Conservation (phyloP, 208 protist species). For the Naegleria lovaniensis region DNA sequence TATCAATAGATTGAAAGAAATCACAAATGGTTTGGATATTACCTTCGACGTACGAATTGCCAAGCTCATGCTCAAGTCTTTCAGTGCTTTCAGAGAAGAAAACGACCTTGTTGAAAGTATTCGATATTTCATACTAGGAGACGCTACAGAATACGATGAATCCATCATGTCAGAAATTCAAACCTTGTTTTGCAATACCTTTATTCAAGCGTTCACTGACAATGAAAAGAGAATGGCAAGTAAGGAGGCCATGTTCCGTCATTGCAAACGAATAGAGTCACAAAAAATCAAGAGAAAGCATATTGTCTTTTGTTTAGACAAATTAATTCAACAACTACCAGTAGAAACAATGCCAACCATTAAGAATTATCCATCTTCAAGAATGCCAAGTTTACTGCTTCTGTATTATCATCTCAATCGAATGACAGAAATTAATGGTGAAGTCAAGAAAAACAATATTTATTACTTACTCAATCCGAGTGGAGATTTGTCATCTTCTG, state of each 20-base stretch:
- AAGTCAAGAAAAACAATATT: not conserved
- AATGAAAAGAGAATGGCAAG: not conserved
- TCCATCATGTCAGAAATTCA: not conserved
- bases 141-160: not conserved
- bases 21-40: not conserved
- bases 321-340: constrained; percentile 37
- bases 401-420: constrained; percentile 13
- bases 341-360: constrained; percentile 41
- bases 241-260: not conserved
- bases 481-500: constrained; percentile 16
- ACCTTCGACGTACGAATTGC: not conserved
- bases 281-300: constrained; percentile 12
- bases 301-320: constrained; percentile 28
- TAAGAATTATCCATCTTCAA: not conserved
- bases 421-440: constrained; percentile 9
- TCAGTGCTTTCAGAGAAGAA: not conserved
- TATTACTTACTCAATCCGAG: not conserved
- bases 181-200: not conserved
- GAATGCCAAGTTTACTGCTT: constrained; percentile 23
- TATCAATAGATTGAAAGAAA: not conserved
- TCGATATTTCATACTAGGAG: not conserved
- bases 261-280: not conserved
- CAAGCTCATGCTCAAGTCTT: not conserved
- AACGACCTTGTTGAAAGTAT: not conserved
- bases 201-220: not conserved